Percentiles rank a stretch among this genome's conserved stretches.
Conservation (phyloP, 257 asterid genomes). For the Nicotiana otophora region DNA sequence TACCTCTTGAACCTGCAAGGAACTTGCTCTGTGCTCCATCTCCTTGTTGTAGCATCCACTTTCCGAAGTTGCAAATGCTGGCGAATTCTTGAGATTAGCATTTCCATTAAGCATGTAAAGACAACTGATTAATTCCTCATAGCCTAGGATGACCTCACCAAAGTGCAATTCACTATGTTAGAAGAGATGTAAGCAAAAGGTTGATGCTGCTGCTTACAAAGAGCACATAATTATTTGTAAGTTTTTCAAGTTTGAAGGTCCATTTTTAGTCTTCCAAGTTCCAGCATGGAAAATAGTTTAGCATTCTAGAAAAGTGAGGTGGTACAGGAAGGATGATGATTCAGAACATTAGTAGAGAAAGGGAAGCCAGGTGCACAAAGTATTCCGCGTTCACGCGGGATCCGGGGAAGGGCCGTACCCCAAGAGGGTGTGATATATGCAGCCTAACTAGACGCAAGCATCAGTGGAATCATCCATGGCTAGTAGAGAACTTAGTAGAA, state of each 20-base stretch:
- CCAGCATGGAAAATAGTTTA: not conserved
- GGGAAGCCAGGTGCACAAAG: no score
- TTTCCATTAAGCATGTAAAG: not conserved
- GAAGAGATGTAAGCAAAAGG: not conserved
- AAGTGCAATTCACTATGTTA: not conserved
- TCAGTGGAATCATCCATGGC: no score
- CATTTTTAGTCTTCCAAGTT: not conserved
- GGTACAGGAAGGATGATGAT: not conserved
- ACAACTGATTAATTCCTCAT: not conserved
- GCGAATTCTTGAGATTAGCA: not conserved
- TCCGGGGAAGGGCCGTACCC: no score
- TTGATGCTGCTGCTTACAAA: not conserved
- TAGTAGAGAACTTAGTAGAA: not conserved
- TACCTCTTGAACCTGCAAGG: not conserved
- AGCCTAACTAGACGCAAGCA: no score
- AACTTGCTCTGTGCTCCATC: not conserved
- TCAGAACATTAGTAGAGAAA: not conserved
- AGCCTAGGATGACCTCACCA: not conserved
- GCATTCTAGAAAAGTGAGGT: not conserved
- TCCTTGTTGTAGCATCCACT: not conserved
- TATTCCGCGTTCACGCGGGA: no score
- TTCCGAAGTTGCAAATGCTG: not conserved
- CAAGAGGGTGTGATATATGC: no score
- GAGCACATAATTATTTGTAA: not conserved
- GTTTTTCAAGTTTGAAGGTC: not conserved